These are phyloP conservation scores for Pleurotus cornucopiae DNA, from an alignment of 768 basidiomycete genomes.

Conservation along the genomic window DNA sequence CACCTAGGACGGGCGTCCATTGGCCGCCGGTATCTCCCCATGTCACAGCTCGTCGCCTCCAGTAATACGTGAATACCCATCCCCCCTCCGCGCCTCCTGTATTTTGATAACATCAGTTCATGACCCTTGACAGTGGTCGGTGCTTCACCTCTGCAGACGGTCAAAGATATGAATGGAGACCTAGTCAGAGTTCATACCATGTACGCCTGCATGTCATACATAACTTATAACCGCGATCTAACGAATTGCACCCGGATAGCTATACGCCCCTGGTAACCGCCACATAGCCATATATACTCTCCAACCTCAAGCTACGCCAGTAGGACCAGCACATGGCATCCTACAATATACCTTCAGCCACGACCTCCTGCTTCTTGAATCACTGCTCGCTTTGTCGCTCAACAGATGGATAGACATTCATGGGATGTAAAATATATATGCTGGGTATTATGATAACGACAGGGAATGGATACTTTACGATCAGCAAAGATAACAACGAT, in stretches of 20 bases:
- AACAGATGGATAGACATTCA: slow-evolving; percentile 72
- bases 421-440: slow-evolving; percentile 32
- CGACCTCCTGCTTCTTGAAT: slow-evolving; percentile 56
- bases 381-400: slow-evolving; percentile 61
- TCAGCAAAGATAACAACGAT: slow-evolving; percentile 11
- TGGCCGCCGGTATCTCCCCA: slow-evolving; percentile 49
- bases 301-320: slow-evolving; percentile 45
- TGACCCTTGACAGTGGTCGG: slow-evolving; percentile 43
- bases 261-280: slow-evolving; percentile 43
- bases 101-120: slow-evolving; percentile 9
- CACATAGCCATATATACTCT: slow-evolving; percentile 58
- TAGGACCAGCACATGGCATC: slow-evolving; percentile 62
- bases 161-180: slow-evolving; percentile 63
- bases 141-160: slow-evolving; percentile 56
- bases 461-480: slow-evolving; percentile 6
- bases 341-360: slow-evolving; percentile 63
- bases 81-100: slow-evolving; percentile 9
- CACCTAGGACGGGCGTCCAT: slow-evolving; percentile 53
- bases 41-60: slow-evolving; percentile 57
- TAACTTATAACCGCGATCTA: background rate
- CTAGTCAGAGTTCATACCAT: slow-evolving; percentile 54
- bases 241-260: slow-evolving; percentile 22
- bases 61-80: slow-evolving; percentile 49
- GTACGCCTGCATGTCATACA: slow-evolving; percentile 31
- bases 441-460: slow-evolving; percentile 3